Evolutionary conservation across 2,329 filamentous ascomycete species (phyloP).

Genomic region (Mycosphaerella sp.): DNA sequence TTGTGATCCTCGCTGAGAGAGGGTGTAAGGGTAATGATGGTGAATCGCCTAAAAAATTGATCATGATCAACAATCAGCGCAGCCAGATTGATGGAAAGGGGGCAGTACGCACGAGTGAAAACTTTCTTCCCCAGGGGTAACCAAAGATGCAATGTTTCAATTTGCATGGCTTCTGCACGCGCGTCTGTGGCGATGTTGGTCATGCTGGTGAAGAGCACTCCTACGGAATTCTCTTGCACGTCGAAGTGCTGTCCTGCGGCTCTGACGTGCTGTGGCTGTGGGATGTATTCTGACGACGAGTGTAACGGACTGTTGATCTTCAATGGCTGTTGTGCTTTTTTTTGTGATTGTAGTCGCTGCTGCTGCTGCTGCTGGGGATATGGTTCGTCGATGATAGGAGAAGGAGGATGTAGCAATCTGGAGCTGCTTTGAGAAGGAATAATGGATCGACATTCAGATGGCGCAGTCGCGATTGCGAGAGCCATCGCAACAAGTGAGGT

Average conservation of each 20-base stretch:
- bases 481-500: neutral
- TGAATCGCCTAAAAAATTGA: slow-evolving; percentile 22
- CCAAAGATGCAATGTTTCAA: slow-evolving; percentile 28
- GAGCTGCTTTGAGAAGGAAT: neutral
- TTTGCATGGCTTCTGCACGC: slow-evolving; percentile 9
- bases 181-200: neutral
- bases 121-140: slow-evolving; percentile 29
- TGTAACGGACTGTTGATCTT: neutral
- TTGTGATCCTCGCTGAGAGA: slow-evolving; percentile 28
- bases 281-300: neutral
- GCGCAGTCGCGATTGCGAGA: neutral
- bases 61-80: slow-evolving; percentile 1
- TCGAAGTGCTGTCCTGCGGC: slow-evolving; percentile 17
- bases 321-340: slow-evolving; percentile 2
- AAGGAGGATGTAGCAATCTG: too few relatives aligned
- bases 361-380: too few relatives aligned
- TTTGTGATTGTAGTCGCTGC: too few relatives aligned
- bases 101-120: slow-evolving; percentile 24
- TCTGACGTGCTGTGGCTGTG: neutral
- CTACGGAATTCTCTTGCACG: slow-evolving; percentile 28
- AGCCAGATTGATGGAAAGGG: neutral
- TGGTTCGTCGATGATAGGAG: too few relatives aligned
- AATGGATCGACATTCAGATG: slow-evolving; percentile 5
- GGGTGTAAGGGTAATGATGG: slow-evolving; percentile 29
- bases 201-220: slow-evolving; percentile 26